phyloP scores from a whole-genome alignment of 1,284 basidiomycete genomes.

The Sanghuangporus baumii region DNA sequence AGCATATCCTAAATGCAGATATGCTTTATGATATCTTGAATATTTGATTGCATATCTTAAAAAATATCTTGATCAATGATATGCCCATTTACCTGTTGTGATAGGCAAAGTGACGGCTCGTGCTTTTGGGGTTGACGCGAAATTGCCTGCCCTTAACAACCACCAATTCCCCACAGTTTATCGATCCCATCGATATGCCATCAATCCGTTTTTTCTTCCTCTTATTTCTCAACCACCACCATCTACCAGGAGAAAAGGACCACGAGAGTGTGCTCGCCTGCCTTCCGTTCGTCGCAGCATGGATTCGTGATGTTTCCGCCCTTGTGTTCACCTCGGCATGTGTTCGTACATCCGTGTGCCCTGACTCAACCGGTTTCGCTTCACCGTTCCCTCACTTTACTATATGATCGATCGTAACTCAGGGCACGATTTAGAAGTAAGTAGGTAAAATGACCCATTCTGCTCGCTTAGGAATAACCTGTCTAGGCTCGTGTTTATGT shows the following conservation, averaged over 20 bases:
- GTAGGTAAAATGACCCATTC: neutral
- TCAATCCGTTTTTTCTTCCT: neutral
- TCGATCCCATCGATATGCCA: neutral
- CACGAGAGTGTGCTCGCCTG: neutral
- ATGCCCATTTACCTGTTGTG: too few relatives aligned
- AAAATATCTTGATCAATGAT: too few relatives aligned
- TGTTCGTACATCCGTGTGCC: neutral
- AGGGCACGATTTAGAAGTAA: neutral
- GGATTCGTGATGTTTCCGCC: neutral
- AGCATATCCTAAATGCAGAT: too few relatives aligned
- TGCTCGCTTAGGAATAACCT: neutral
- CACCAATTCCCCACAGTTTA: neutral
- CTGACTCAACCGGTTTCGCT: constrained; percentile 1
- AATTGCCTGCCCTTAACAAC: neutral
- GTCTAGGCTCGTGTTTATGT: neutral
- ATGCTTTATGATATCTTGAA: too few relatives aligned
- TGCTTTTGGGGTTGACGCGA: neutral
- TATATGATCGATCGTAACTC: neutral
- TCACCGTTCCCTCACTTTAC: neutral
- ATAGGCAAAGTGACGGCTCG: neutral
- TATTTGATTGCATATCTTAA: too few relatives aligned
- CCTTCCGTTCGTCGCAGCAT: neutral
- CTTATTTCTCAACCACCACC: constrained; percentile 9
- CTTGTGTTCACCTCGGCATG: neutral
- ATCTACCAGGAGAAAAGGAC: neutral